Percentiles rank a stretch among this genome's conserved stretches.
Evolutionary conservation across 108 stramenopile species (phyloP).

Genomic region (Nannochloropsis gaditana): DNA sequence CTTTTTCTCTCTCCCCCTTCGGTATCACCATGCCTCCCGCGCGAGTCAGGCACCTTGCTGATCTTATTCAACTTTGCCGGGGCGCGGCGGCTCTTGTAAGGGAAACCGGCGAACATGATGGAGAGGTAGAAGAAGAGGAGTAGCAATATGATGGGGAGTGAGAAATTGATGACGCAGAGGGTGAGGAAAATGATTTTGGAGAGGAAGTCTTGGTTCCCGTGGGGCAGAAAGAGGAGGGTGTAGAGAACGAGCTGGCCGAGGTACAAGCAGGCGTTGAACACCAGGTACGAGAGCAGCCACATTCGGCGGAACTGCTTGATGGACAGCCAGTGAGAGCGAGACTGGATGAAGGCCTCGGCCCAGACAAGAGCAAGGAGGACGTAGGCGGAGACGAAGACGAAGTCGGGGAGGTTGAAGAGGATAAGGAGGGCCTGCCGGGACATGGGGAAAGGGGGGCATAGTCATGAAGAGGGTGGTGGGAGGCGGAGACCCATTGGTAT

Average conservation of each 20-base stretch:
- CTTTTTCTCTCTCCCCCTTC: neutral
- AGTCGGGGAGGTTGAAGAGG: conserved; percentile 77
- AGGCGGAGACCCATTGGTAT: neutral
- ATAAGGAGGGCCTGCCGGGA: conserved; percentile 57
- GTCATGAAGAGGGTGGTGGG: neutral
- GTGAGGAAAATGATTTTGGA: conserved; percentile 62
- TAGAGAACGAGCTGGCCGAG: conserved; percentile 68
- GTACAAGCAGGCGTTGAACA: conserved; percentile 73
- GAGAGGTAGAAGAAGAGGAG: conserved; percentile 66
- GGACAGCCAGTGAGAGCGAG: conserved; percentile 64
- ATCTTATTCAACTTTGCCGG: conserved; percentile 23
- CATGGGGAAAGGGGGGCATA: neutral
- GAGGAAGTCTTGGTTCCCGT: conserved; percentile 48
- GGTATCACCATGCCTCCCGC: neutral
- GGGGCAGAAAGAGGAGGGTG: conserved; percentile 64
- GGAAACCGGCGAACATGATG: conserved; percentile 63
- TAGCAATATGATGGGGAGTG: conserved; percentile 63
- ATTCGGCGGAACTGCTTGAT: conserved; percentile 49
- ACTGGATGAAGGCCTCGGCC: conserved; percentile 72
- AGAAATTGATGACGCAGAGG: conserved; percentile 66
- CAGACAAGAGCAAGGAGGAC: conserved; percentile 71
- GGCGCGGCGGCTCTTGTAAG: conserved; percentile 29
- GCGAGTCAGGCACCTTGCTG: neutral
- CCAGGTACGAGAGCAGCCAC: conserved; percentile 64
- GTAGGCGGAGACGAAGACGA: conserved; percentile 72